These are phyloP conservation scores for Dactylonectria estremocensis DNA, from an alignment of 2,329 filamentous ascomycete species.

Conservation along the genomic window DNA sequence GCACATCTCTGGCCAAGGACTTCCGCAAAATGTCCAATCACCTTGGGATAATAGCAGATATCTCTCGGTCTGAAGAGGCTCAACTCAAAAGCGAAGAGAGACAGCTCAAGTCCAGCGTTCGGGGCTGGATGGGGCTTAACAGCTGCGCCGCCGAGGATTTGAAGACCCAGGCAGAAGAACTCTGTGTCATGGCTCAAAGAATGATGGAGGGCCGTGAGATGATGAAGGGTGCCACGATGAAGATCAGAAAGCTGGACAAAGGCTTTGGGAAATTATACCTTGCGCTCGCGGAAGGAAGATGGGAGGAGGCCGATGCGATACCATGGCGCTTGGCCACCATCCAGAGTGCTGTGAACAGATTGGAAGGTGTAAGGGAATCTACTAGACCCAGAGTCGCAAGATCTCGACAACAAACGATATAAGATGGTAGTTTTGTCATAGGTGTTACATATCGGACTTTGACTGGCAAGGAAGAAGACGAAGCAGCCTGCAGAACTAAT, in stretches of 20 bases:
- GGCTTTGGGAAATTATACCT: background rate
- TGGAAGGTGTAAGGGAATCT: background rate
- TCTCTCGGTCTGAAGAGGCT: background rate
- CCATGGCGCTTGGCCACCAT: background rate
- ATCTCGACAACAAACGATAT: background rate
- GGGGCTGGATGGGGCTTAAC: background rate
- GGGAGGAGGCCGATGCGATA: background rate
- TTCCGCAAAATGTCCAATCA: background rate
- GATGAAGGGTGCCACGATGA: background rate
- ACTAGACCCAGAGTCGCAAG: background rate
- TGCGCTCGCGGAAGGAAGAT: background rate
- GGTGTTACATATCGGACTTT: too few species aligned
- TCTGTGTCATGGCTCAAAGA: background rate
- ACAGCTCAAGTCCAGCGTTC: background rate
- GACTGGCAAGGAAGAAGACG: background rate
- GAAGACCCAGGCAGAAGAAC: background rate
- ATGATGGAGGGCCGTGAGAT: background rate
- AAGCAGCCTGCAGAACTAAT: background rate
- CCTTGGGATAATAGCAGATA: background rate
- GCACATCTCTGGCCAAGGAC: background rate
- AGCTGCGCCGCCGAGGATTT: background rate
- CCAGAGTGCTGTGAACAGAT: background rate
- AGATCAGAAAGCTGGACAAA: background rate
- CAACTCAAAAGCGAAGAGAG: background rate
- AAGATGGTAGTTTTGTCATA: background rate